Conservation (phyloP, 768 basidiomycete species). For the Kwoniella newhampshirensis region DNA sequence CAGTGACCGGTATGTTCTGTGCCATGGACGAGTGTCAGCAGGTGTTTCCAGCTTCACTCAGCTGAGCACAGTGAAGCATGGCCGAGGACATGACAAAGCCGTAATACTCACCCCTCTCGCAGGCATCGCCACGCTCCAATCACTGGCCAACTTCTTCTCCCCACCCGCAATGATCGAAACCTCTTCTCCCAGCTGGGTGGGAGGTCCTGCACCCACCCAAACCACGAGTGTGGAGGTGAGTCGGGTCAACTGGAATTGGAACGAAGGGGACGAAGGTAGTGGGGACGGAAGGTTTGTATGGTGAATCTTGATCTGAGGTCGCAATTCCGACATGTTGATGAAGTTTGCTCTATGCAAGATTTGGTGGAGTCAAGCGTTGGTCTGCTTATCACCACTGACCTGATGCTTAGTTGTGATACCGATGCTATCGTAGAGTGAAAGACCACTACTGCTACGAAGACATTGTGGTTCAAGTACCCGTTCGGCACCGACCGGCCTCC, state of each 20-base stretch:
- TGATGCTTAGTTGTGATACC: too few relatives aligned
- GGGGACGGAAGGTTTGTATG: conserved; percentile 34
- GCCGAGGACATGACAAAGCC: too few relatives aligned
- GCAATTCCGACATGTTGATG: neutral
- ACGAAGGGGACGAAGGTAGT: conserved; percentile 31
- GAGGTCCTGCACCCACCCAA: conserved; percentile 37
- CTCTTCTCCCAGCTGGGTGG: conserved; percentile 7
- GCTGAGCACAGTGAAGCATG: neutral
- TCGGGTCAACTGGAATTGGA: conserved; percentile 38
- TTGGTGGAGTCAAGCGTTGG: too few relatives aligned
- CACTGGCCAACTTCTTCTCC: conserved; percentile 32
- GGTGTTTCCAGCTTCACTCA: neutral
- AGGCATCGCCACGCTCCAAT: conserved; percentile 49
- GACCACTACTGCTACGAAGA: too few relatives aligned
- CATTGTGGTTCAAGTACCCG: too few relatives aligned
- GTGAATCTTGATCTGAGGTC: conserved; percentile 20
- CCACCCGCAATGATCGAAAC: conserved; percentile 1
- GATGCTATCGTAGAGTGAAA: too few relatives aligned
- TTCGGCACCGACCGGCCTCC: conserved; percentile 14
- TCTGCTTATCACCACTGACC: too few relatives aligned
- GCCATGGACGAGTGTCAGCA: conserved; percentile 12
- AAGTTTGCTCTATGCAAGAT: too few relatives aligned
- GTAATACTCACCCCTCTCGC: conserved; percentile 40
- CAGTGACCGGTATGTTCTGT: conserved; percentile 35
- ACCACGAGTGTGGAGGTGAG: conserved; percentile 35